Evolutionary conservation across 2,329 filamentous ascomycete genomes (phyloP), one percentile per base, ranked within the genome.

Genomic region (Dactylella cylindrospora): DNA sequence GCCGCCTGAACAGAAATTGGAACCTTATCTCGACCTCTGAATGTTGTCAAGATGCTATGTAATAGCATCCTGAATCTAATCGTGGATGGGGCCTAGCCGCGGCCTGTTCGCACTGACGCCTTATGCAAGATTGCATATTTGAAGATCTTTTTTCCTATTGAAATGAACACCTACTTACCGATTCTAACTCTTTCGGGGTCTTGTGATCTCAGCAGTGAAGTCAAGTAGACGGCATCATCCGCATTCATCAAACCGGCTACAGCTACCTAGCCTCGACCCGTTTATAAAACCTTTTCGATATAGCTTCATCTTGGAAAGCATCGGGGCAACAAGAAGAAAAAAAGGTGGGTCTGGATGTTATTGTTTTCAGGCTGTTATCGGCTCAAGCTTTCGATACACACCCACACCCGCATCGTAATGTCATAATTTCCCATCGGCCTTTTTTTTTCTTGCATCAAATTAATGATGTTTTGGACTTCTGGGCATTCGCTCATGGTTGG

Each of bases 281-380:
- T 57, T 23, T 8, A n/a, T n/a, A 12, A 44, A 31, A 23, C 17
- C 41, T 2, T 35, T 46, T 44, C 13, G 28, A 35, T 46, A 20
- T 13, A n/a, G 13, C 54, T 62, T 52, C 54, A 62, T n/a, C n/a
- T n/a, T n/a, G n/a, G n/a, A n/a, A n/a, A n/a, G n/a, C n/a, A n/a
- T n/a, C n/a, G n/a, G n/a, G n/a, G n/a, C n/a, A n/a, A n/a, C n/a
- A n/a, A n/a, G n/a, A n/a, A n/a, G n/a, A n/a, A n/a, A n/a, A n/a
- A n/a, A 25, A 26, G 5, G 47, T 43, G 47, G 49, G 49, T 17
- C 43, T 36, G 39, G 35, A 50, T 53, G 40, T 43, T 54, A 39
- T 40, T 23, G 22, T 12, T 8, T 17, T 49, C 45, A 62, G 36
- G 43, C 57, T 54, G 57, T 62, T 62, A 54, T 31, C 57, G 43